Conservation (phyloP, 805 yeast species). For the Ogataea trehalophila region DNA sequence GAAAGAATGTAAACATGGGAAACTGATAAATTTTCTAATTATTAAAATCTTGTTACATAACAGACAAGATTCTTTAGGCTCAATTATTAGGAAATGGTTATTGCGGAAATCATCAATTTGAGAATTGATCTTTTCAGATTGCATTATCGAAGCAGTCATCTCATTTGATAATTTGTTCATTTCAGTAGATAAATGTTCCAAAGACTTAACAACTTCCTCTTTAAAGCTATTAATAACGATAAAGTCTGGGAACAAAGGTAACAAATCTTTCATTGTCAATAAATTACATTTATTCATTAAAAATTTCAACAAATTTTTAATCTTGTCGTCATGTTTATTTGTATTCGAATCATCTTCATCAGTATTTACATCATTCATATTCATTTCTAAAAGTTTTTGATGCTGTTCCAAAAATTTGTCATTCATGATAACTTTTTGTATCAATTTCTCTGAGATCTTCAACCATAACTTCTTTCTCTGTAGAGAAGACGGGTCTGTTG, state of each 20-base stretch:
- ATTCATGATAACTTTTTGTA: conserved; percentile 29
- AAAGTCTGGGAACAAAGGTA: conserved; percentile 82
- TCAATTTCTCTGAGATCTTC: conserved; percentile 51
- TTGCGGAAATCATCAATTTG: conserved; percentile 50
- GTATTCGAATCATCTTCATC: conserved; percentile 22
- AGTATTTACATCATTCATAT: conserved; percentile 5
- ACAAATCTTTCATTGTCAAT: conserved; percentile 69
- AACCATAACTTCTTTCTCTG: conserved; percentile 72
- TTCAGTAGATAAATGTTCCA: conserved; percentile 64
- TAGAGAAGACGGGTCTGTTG: conserved; percentile 28
- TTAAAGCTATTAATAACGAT: conserved; percentile 78
- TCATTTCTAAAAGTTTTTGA: conserved; percentile 12
- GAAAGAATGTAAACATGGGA: conserved; percentile 87
- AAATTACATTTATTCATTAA: conserved; percentile 41
- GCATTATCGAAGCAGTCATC: conserved; percentile 66
- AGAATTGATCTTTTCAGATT: conserved; percentile 51
- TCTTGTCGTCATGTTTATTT: conserved; percentile 24
- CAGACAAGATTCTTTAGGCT: conserved; percentile 81
- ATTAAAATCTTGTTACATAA: conserved; percentile 67
- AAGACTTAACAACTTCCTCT: conserved; percentile 74
- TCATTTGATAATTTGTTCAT: conserved; percentile 66
- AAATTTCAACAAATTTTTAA: conserved; percentile 31
- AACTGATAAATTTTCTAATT: conserved; percentile 67
- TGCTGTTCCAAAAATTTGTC: conserved; percentile 23
- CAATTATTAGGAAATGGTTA: conserved; percentile 58